Percentiles rank a stretch among this genome's conserved stretches.
Evolutionary conservation across 2,329 filamentous ascomycete genomes (phyloP).

Genomic region (Cladosporium sp.): DNA sequence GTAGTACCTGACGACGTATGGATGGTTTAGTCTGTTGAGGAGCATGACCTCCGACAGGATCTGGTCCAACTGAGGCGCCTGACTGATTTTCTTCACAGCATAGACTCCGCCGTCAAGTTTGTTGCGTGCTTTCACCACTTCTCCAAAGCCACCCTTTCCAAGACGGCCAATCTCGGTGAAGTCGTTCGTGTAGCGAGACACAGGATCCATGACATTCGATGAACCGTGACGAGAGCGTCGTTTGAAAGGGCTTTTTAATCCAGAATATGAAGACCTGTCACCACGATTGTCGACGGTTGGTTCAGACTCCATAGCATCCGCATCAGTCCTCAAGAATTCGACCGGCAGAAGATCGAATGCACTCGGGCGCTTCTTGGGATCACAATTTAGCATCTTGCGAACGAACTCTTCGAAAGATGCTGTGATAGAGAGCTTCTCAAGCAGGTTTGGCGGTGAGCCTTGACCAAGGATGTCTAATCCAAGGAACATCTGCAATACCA

Average conservation of each 20-base stretch:
- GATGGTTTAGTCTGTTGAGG: constrained; percentile 89
- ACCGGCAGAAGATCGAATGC: constrained; percentile 72
- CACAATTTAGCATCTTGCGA: constrained; percentile 78
- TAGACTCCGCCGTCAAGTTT: constrained; percentile 93
- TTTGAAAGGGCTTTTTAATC: constrained; percentile 30
- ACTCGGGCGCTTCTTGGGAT: constrained; percentile 80
- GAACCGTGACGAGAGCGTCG: constrained; percentile 39
- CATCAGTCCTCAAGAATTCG: constrained; percentile 56
- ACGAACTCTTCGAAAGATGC: constrained; percentile 77
- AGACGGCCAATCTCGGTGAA: constrained; percentile 88
- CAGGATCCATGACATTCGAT: constrained; percentile 30
- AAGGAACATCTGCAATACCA: constrained; percentile 93
- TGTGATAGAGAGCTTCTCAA: constrained; percentile 71
- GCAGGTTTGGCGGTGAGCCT: constrained; percentile 73
- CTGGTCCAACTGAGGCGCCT: constrained; percentile 71
- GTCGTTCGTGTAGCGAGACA: constrained; percentile 80
- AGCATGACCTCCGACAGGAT: constrained; percentile 83
- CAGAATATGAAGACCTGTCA: constrained; percentile 24
- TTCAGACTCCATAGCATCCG: constrained; percentile 33
- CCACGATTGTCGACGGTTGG: background rate
- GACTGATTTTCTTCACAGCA: constrained; percentile 94
- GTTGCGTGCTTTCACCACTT: constrained; percentile 93
- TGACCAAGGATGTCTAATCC: constrained; percentile 77
- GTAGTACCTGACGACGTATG: constrained; percentile 85
- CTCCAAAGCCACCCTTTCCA: constrained; percentile 92